Base-by-base conservation (phyloP, 2,329 filamentous ascomycete species). In the Microdochium paspali region DNA sequence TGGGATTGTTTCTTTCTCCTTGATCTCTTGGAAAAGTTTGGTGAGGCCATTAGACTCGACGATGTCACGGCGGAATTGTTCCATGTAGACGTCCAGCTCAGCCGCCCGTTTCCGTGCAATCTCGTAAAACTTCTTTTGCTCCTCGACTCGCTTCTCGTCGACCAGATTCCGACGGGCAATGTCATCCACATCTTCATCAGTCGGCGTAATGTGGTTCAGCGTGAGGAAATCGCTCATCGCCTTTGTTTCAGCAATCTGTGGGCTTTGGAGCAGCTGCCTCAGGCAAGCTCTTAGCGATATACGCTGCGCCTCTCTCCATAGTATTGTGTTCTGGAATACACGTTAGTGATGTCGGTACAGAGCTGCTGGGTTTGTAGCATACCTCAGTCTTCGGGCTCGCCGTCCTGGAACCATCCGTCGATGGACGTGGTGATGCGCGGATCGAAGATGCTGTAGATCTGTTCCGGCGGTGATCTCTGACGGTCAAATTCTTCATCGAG, bases 31-130 rank as follows among this genome's bases (percentile, higher is more conserved):
- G 66, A 98, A 97, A 1, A 98, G 77, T 63, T 87, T 91, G 0
- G 91, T 94, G 35, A 98, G 76, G 9, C 93, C 93, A 63, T 96
- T 89, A 50, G 69, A 69, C 57, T 82, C 78, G n/a, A 83, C 72
- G 48, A 82, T 83, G 55, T 84, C 80, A 52, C 79, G 79, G 7
- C 80, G 80, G 62, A 84, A 84, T 83, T 95, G 68, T 67, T 98
- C 93, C 93, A 98, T 98, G 63, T 97, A 96, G 23, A 95, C 87
- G 65, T 98, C 93, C 45, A 98, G 74, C 60, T 97, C 93, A 4
- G 87, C 85, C 2, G 93, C 93, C 54, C 93, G 82, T 64, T 90
- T 84, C 54, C 90, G 77, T 9, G 93, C 93, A 61, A 98, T 90
- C 62, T 98, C 91, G 64, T 96, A 98, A 63, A 98, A 98, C 54